Percentiles rank a stretch among this genome's conserved stretches.
These are phyloP conservation scores for Fraxinus sp. DNA, from an alignment of 305 asterid genomes.

Conservation along the genomic window DNA sequence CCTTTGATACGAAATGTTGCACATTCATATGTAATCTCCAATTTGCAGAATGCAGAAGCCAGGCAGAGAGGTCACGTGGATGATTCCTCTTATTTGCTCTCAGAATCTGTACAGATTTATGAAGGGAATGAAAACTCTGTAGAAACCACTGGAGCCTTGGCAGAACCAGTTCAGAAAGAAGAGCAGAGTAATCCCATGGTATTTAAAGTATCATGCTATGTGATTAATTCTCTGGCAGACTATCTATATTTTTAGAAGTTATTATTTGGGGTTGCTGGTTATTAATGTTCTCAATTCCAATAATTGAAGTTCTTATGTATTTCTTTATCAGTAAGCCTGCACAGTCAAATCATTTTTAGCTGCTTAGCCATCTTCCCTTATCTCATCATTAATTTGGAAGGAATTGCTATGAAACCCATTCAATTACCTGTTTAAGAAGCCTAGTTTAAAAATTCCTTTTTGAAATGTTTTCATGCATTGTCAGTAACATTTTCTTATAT, in stretches of 20 bases:
- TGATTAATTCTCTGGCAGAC: background rate
- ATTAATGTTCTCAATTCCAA: conserved; percentile 5
- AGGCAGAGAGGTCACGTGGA: conserved; percentile 17
- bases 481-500: conserved; percentile 7
- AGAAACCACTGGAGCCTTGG: conserved; percentile 23
- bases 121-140: conserved; percentile 24
- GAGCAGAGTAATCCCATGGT: conserved; percentile 28
- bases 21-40: conserved; percentile 17
- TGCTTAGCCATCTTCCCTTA: background rate
- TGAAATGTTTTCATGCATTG: background rate
- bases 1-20: conserved; percentile 14
- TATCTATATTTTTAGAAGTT: conserved; percentile 1
- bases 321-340: conserved; percentile 9
- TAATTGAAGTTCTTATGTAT: background rate
- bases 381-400: conserved; percentile 1
- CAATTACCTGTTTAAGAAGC: conserved; percentile 10
- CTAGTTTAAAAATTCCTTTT: background rate
- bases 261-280: background rate
- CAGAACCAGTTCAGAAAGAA: conserved; percentile 19
- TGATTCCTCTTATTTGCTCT: conserved; percentile 22
- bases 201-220: conserved; percentile 19
- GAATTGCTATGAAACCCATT: background rate
- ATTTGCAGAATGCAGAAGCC: conserved; percentile 33
- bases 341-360: background rate
- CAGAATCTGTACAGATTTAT: conserved; percentile 29